These are phyloP conservation scores for Aeschynomene evenia DNA, from an alignment of 306 rosid genomes.

Conservation along the genomic window DNA sequence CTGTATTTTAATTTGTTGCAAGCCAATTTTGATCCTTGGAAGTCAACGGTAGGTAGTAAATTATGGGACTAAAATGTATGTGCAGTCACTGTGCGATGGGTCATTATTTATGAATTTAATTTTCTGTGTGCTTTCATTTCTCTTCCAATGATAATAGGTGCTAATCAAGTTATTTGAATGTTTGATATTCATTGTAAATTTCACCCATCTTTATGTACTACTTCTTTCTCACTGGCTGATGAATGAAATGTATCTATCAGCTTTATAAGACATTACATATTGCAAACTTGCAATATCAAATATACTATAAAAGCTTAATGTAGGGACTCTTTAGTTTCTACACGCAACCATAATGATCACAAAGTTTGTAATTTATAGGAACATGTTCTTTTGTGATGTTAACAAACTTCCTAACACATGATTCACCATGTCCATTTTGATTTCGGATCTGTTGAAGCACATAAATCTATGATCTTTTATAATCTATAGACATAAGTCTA, in stretches of 20 bases:
- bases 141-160: not conserved
- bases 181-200: no score
- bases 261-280: not conserved
- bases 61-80: slow-evolving; percentile 26
- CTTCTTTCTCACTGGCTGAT: not conserved
- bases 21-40: not conserved
- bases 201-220: no score
- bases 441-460: not conserved
- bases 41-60: slow-evolving; percentile 51
- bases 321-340: not conserved
- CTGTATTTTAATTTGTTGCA: slow-evolving; percentile 5
- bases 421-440: not conserved
- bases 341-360: not conserved
- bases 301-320: not conserved
- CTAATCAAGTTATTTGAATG: not conserved
- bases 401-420: slow-evolving; percentile 12
- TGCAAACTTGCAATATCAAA: not conserved
- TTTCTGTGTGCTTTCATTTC: not conserved
- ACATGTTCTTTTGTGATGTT: not conserved
- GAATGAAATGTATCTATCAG: not conserved
- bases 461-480: not conserved
- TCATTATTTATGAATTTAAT: no score
- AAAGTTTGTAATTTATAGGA: not conserved
- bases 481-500: not conserved
- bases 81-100: slow-evolving; percentile 14